Evolutionary conservation across 257 asterid species (phyloP), one percentile per base, ranked within the genome.

Genomic region (Nicotiana noctiflora): DNA sequence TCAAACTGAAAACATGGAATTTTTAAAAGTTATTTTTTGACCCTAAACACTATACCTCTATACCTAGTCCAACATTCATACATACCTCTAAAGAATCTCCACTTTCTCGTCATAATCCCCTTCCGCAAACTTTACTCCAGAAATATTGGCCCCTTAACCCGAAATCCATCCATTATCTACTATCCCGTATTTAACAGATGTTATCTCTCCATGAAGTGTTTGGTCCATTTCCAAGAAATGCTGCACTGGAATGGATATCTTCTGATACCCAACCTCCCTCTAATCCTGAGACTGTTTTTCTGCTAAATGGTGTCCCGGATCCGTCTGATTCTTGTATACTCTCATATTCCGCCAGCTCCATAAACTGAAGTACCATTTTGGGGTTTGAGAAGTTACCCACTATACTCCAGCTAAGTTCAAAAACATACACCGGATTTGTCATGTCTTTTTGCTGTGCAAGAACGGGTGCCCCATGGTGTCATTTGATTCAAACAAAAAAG

Each of bases 191-290:
- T 34, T 34, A 60, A 21, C 25, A 18, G 27, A 67, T 34, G n/a
- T 67, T 18, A 67, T 67, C n/a, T 67, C n/a, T 67, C 55, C 76
- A 9, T 34, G 76, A 21, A 67, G 76, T 67, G 76, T 67, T 67
- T 67, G 11, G 76, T 67, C 55, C 76, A 67, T 67, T 37, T 67
- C 53, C 53, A 67, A 66, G 29, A n/a, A 67, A 13, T 67, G 76
- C 27, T 32, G 23, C 74, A 31, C 32, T 15, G 23, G 75, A 65
- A 18, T 2, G 51, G 75, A 65, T 19, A 53, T 53, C 59, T 15
- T 21, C 14, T 64, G 74, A 15, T 64, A 31, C 46, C 31, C 51
- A 31, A 15, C 49, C 25, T 8, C 49, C 75, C 49, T 15, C 74
- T 23, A 40, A 23, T 25, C 67, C 34, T 23, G 66, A 23, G 66